A percentile compares a stretch with the other conserved stretches of the same genome.
phyloP scores from a whole-genome alignment of 129 eudicot species.

The Pulicaria dysenterica region DNA sequence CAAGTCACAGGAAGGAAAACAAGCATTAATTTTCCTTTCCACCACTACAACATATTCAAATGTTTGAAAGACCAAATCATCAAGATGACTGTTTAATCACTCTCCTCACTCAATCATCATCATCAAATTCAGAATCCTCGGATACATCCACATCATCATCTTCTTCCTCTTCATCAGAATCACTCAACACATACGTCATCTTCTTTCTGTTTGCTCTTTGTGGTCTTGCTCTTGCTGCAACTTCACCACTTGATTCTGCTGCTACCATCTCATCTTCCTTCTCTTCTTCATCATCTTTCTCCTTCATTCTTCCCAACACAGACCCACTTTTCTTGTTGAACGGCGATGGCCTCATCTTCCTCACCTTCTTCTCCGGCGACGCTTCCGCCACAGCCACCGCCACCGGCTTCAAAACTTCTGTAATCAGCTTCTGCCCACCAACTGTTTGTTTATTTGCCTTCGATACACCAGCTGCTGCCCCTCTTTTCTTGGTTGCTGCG shows the following conservation, averaged over 20 bases:
- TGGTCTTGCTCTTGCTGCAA: conserved; percentile 54
- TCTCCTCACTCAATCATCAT: conserved; percentile 31
- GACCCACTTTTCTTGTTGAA: conserved; percentile 93
- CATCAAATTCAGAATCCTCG: conserved; percentile 50
- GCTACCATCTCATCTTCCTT: conserved; percentile 29
- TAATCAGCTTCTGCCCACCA: conserved; percentile 56
- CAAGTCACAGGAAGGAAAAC: too few relatives aligned
- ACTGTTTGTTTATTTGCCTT: conserved; percentile 33
- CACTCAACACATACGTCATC: conserved; percentile 64
- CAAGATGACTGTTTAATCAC: neutral
- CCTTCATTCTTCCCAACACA: conserved; percentile 46
- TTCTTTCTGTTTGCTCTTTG: conserved; percentile 54
- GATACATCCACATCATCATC: conserved; percentile 32
- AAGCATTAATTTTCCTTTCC: neutral
- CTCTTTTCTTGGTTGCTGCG: conserved; percentile 71
- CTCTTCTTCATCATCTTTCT: conserved; percentile 28
- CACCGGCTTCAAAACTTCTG: conserved; percentile 58
- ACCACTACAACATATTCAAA: conserved; percentile 8
- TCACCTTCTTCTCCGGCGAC: conserved; percentile 88
- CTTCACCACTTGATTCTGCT: conserved; percentile 42
- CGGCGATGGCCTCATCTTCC: conserved; percentile 91
- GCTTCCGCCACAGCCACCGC: conserved; percentile 48
- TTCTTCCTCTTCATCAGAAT: conserved; percentile 47
- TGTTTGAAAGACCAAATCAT: neutral
- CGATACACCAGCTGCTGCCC: conserved; percentile 40